Evolutionary conservation across 768 basidiomycete species (phyloP), one percentile per base, ranked within the genome.

Genomic region (Serendipita sp.): DNA sequence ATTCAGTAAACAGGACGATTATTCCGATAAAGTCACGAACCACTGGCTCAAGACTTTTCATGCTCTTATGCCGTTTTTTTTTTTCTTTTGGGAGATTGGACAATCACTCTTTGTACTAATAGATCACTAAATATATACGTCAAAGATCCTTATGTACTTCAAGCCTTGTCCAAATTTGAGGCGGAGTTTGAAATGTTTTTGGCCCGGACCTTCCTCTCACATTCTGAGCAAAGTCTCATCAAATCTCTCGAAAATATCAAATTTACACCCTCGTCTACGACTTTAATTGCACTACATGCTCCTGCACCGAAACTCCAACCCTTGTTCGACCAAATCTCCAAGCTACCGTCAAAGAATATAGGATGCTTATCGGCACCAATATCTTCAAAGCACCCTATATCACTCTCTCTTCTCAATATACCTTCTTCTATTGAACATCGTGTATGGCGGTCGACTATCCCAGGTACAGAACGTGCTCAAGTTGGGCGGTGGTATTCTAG

Each of bases 401-500:
- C 56, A 28, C 28, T 36, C 7, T 60, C 56, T 32, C 35, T 60
- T n/a, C 35, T 60, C 16, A 60, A 60, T 35, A 60, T 60, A 16
- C 56, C 56, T 7, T 36, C 28, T 23, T 30, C 56, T 7, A 35
- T 60, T 28, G 16, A 60, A 16, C 56, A 60, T 36, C 56, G 35
- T n/a, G n/a, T 60, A 4, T 60, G 56, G 56, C 78, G 79, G n/a
- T 88, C 86, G 8, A 78, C 77, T 0, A 80, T 89, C 63, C 79
- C 80, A 0, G 87, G 88, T 10, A 75, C 75, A 54, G 72, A 75
- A n/a, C 75, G 80, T 16, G 72, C 79, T 2, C 84, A 86, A 69
- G 86, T 89, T 11, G 88, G 88, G 34, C 77, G 86, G 52, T 85
- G 85, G 85, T 85, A 86, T 28, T 60, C 56, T 16, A 7, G 32